These are phyloP conservation scores for Pyrenochaeta sp. DNA, from an alignment of 2,329 filamentous ascomycete species.

Conservation along the genomic window DNA sequence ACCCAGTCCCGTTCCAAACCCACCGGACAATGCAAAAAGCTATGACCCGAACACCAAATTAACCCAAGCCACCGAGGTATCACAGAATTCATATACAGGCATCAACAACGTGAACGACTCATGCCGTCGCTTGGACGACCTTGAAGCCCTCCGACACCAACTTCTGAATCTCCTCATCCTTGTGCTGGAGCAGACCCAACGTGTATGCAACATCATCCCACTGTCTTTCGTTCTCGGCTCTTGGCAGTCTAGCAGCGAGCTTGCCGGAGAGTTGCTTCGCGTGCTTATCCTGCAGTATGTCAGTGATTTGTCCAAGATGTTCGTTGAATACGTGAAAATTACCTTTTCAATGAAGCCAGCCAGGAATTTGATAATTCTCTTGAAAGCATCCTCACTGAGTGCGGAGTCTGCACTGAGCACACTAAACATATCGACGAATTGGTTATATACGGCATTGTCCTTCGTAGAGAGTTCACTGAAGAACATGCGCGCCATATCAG, in stretches of 20 bases:
- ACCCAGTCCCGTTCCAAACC: no score
- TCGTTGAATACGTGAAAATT: slow-evolving; percentile 19
- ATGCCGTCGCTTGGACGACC: slow-evolving; percentile 55
- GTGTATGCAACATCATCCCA: slow-evolving; percentile 98
- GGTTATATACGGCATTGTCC: slow-evolving; percentile 98
- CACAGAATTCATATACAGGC: slow-evolving; percentile 7
- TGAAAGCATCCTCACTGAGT: slow-evolving; percentile 85
- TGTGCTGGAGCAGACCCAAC: slow-evolving; percentile 86
- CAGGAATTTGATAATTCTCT: slow-evolving; percentile 87
- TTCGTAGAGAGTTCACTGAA: slow-evolving; percentile 97
- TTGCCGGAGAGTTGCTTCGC: slow-evolving; percentile 94
- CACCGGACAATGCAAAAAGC: no score
- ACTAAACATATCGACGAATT: slow-evolving; percentile 99
- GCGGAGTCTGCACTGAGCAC: slow-evolving; percentile 81
- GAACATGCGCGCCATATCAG: slow-evolving; percentile 96
- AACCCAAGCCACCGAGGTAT: background rate
- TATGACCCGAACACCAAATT: background rate
- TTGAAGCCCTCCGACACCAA: slow-evolving; percentile 76
- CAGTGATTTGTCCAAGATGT: slow-evolving; percentile 9
- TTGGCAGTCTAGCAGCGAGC: slow-evolving; percentile 80
- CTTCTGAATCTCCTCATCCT: slow-evolving; percentile 88
- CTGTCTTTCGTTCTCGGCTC: slow-evolving; percentile 91
- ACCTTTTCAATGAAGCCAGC: slow-evolving; percentile 98
- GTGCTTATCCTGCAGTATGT: slow-evolving; percentile 81
- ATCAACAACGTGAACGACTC: slow-evolving; percentile 2